Conservation (phyloP, 2,329 filamentous ascomycete species). For the Neofusicoccum laricinum region DNA sequence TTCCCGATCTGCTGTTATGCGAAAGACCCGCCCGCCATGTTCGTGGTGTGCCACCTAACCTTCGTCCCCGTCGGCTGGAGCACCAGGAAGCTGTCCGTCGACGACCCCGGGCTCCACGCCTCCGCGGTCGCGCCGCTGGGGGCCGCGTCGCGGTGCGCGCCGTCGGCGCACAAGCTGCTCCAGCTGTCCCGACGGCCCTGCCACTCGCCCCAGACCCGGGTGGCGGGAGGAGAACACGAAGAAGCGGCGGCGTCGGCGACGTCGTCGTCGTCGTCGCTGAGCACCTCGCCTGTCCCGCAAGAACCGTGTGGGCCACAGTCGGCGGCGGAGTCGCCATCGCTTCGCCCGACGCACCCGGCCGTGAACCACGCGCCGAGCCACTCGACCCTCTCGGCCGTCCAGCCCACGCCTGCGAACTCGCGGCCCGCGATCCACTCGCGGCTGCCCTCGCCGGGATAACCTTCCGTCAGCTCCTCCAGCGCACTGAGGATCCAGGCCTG, state of each 20-base stretch:
- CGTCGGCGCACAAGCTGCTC: not conserved
- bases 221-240: no score
- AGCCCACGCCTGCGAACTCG: not conserved
- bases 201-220: no score
- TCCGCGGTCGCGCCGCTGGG: not conserved
- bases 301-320: not conserved
- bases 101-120: not conserved
- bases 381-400: not conserved
- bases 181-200: not conserved
- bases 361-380: slow-evolving; percentile 4
- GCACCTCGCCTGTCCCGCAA: not conserved
- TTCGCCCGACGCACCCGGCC: not conserved
- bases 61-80: not conserved
- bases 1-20: not conserved
- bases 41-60: not conserved
- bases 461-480: not conserved
- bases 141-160: not conserved
- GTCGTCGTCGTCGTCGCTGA: not conserved
- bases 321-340: not conserved
- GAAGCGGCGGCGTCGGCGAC: not conserved
- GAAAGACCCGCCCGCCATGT: not conserved
- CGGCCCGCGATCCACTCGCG: not conserved
- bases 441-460: not conserved
- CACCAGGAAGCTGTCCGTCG: not conserved
- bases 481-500: not conserved